Conservation (phyloP, 768 basidiomycete species). For the Leccinum subgranulosum region DNA sequence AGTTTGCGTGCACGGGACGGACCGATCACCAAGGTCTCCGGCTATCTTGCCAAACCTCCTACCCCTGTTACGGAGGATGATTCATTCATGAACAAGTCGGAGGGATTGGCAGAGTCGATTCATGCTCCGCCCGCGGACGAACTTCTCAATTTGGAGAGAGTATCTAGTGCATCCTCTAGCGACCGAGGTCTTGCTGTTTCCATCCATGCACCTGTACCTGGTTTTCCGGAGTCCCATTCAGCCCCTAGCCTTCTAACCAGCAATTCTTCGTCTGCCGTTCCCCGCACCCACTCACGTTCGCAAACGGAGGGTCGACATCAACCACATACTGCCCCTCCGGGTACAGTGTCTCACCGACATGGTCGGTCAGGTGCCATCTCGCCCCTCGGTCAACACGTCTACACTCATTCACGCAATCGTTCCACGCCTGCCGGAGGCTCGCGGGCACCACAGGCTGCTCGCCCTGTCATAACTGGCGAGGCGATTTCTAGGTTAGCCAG, state of each 20-base stretch:
- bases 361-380: conserved; percentile 46
- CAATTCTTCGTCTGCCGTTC: conserved; percentile 24
- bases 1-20: conserved; percentile 10
- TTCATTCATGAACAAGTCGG: conserved; percentile 10
- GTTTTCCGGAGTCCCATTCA: conserved; percentile 37
- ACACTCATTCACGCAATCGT: conserved; percentile 52
- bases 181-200: conserved; percentile 46
- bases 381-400: conserved; percentile 37
- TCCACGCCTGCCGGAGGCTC: conserved; percentile 52
- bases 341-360: conserved; percentile 27
- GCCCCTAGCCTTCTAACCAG: conserved; percentile 34
- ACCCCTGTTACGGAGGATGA: conserved; percentile 11
- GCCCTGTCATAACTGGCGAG: conserved; percentile 73
- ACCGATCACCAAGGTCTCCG: conserved; percentile 13
- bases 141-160: conserved; percentile 14
- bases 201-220: conserved; percentile 50
- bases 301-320: conserved; percentile 52
- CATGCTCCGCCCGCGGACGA: conserved; percentile 22
- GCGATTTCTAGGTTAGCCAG: conserved; percentile 65
- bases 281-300: conserved; percentile 48
- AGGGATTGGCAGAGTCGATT: conserved; percentile 28
- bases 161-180: conserved; percentile 18
- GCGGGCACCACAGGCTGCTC: conserved; percentile 42
- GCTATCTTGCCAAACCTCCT: conserved; percentile 11
- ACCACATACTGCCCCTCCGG: conserved; percentile 25